These are phyloP conservation scores for Scedosporium aurantiacum DNA, from an alignment of 2,329 filamentous ascomycete species.

Conservation along the genomic window DNA sequence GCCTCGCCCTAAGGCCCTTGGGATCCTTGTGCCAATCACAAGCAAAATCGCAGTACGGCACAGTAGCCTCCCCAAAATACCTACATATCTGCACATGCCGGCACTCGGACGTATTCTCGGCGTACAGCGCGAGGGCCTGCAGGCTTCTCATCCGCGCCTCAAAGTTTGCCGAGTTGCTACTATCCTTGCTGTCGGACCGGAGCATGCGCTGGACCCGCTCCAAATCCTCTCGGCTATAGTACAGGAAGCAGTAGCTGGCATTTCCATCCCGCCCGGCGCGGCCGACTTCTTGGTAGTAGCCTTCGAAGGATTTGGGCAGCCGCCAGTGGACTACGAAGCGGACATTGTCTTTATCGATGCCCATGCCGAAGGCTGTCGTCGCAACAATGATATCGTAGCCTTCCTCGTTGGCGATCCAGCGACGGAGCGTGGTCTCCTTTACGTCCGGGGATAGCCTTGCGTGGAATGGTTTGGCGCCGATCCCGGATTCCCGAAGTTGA, in stretches of 20 bases:
- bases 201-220: conserved; percentile 57
- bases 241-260: conserved; percentile 75
- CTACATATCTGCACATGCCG: conserved; percentile 63
- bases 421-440: conserved; percentile 59
- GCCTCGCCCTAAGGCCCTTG: conserved; percentile 44
- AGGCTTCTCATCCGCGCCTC: conserved; percentile 51
- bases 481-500: conserved; percentile 53
- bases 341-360: conserved; percentile 90
- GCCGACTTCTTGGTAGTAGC: conserved; percentile 92
- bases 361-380: conserved; percentile 95
- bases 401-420: conserved; percentile 61
- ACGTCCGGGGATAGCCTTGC: conserved; percentile 55
- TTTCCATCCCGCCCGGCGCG: conserved; percentile 84
- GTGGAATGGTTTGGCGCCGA: conserved; percentile 65
- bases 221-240: conserved; percentile 80
- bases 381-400: conserved; percentile 89
- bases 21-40: conserved; percentile 70
- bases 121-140: conserved; percentile 63
- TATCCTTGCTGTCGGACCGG: conserved; percentile 23
- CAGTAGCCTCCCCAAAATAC: conserved; percentile 61
- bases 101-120: conserved; percentile 63
- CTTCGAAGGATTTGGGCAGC: conserved; percentile 86
- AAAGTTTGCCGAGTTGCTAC: not conserved
- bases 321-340: conserved; percentile 94
- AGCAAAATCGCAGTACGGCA: conserved; percentile 57